Evolutionary conservation across 441 rosid species (phyloP), one percentile per base, ranked within the genome.

Genomic region (Croton setiger): DNA sequence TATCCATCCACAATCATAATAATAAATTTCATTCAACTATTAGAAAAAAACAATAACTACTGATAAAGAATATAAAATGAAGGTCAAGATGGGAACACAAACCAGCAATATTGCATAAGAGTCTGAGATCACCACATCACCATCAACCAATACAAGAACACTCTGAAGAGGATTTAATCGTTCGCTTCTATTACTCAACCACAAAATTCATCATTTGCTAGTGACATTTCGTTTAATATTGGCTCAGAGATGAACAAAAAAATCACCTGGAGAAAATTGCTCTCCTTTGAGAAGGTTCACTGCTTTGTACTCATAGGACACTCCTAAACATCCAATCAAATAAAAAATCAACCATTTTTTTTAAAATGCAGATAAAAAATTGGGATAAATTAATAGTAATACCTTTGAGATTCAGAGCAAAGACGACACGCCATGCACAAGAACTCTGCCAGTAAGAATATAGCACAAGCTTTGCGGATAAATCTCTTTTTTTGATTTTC

Each of bases 391-490:
- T 14, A 7, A 14, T 6, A 17, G 21, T 43, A 17, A 48, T 67
- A 82, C 91, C 85, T 78, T 85, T 85, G 56, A 87, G 86, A 36
- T 69, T 75, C 51, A 85, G 72, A 74, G 88, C 89, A 62, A 87
- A 81, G 67, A 89, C 87, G 72, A 85, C 86, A 15, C 92, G 92
- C 89, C 89, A 83, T 6, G 92, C 67, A 33, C 89, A 87, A 20
- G 92, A 85, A 75, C 92, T 85, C 75, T 79, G 82, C 85, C 85
- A 87, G 72, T 60, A 80, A n/a, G 87, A 83, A 70, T 79, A 87
- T 62, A 85, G 59, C 5, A 78, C 52, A 35, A 81, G 83, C 61
- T 76, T 75, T 10, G 82, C 60, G 37, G 78, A 63, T n/a, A n/a
- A n/a, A n/a, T n/a, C n/a, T n/a, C n/a, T n/a, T n/a, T n/a, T n/a